Conservation (phyloP, 108 stramenopile genomes). For the Fragilaria radians region DNA sequence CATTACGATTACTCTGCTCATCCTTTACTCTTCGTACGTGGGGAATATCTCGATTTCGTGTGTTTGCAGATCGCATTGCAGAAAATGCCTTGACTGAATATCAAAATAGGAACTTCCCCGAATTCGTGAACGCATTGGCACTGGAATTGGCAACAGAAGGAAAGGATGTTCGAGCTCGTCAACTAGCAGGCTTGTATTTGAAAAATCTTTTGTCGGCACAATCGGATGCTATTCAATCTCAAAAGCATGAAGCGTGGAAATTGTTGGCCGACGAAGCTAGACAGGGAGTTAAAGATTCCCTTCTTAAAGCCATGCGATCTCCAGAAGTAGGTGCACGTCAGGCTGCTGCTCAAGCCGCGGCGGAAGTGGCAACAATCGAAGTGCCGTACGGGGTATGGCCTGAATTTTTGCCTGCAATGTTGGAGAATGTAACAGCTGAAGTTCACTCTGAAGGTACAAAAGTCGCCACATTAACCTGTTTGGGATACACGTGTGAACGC, state of each 20-base stretch:
- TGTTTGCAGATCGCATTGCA: slow-evolving; percentile 7
- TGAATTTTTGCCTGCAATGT: slow-evolving; percentile 58
- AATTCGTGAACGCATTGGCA: slow-evolving; percentile 40
- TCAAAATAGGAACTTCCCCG: slow-evolving; percentile 24
- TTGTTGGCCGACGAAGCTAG: slow-evolving; percentile 39
- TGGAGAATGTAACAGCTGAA: slow-evolving; percentile 63
- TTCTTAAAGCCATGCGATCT: slow-evolving; percentile 53
- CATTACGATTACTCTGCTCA: not conserved
- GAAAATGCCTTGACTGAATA: slow-evolving; percentile 29
- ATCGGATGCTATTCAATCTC: slow-evolving; percentile 39
- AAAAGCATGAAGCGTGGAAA: slow-evolving; percentile 68
- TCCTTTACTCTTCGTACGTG: not conserved
- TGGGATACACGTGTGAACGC: slow-evolving; percentile 93
- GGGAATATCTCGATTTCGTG: not conserved
- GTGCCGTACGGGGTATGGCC: slow-evolving; percentile 85
- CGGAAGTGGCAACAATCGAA: slow-evolving; percentile 84
- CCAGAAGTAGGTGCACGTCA: slow-evolving; percentile 49
- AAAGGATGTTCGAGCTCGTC: slow-evolving; percentile 47
- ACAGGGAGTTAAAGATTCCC: slow-evolving; percentile 44
- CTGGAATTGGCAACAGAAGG: slow-evolving; percentile 61
- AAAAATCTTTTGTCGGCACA: slow-evolving; percentile 81
- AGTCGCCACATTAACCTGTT: slow-evolving; percentile 85
- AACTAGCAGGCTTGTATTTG: slow-evolving; percentile 76
- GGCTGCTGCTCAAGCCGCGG: slow-evolving; percentile 75
- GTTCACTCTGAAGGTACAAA: slow-evolving; percentile 58